Percentiles rank a stretch among this genome's conserved stretches.
phyloP scores from a whole-genome alignment of 805 yeast species.

The Teunomyces pallodes region DNA sequence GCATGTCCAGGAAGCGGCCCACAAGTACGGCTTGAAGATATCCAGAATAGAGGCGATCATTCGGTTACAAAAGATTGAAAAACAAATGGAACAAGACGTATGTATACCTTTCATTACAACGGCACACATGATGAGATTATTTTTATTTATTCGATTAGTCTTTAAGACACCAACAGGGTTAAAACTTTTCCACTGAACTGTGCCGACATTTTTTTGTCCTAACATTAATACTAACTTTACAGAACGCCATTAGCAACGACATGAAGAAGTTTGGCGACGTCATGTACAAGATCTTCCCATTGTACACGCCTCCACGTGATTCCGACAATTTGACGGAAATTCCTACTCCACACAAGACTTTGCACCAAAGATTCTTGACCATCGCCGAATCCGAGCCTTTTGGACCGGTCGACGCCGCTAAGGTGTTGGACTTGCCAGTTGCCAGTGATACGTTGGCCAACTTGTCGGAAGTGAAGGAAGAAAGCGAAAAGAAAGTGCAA shows the following conservation, averaged over 20 bases:
- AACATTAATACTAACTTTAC: conserved; percentile 9
- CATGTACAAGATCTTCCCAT: conserved; percentile 81
- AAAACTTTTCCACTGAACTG: conserved; percentile 27
- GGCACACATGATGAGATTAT: conserved; percentile 44
- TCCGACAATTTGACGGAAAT: conserved; percentile 89
- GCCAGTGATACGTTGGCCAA: conserved; percentile 75
- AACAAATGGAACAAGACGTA: conserved; percentile 58
- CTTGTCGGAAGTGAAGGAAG: conserved; percentile 60
- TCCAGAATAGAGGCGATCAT: conserved; percentile 89
- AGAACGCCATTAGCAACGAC: conserved; percentile 35
- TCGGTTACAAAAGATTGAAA: conserved; percentile 63
- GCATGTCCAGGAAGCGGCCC: conserved; percentile 71
- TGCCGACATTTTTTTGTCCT: conserved; percentile 3
- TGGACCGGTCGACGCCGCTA: conserved; percentile 94
- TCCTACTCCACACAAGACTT: conserved; percentile 82
- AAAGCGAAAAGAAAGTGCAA: conserved; percentile 30
- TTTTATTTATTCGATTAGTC: conserved; percentile 61
- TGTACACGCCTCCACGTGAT: conserved; percentile 42
- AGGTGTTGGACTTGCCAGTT: conserved; percentile 78
- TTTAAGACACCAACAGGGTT: conserved; percentile 69
- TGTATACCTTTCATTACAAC: conserved; percentile 29
- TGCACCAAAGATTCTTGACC: conserved; percentile 78
- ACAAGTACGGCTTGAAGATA: conserved; percentile 73
- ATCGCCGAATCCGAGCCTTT: conserved; percentile 94
- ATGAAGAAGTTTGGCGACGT: conserved; percentile 55